Evolutionary conservation across 257 asterid species (phyloP), one percentile per base, ranked within the genome.

Genomic region (Parsonsia alboflavescens): DNA sequence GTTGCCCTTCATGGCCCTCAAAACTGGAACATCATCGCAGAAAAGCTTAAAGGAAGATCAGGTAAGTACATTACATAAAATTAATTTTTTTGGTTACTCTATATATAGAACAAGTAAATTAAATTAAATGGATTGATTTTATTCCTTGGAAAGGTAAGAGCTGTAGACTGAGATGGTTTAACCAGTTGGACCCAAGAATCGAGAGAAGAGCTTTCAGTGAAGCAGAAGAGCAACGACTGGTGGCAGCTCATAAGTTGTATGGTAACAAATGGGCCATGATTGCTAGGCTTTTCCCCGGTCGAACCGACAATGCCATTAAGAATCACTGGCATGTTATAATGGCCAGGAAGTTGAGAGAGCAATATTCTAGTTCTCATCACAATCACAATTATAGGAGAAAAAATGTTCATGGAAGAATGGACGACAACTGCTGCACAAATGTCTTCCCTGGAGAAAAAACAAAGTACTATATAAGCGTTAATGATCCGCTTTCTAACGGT

Each of bases 1-100:
- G 91, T 89, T 17, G 80, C 82, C 21, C 57, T 66, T 66, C 82
- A 82, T 42, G 94, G 91, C 28, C 94, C 94, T 6, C 90, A 84
- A 73, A 89, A 89, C 73, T 89, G 94, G 94, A 89, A 85, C 39
- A 67, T 75, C 74, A 86, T 88, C 16, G 88, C 93, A 22, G 84
- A 77, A 68, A 86, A 82, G 13, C 81, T 86, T 0, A 56, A 81
- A 63, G 91, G 90, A 70, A 80, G 94, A 85, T 87, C 91, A 64
- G 90, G 92, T 87, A 78, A 33, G 2, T 33, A 33, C 39, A 1
- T 33, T 33, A 33, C 39, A 33, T 33, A 33, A 33, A 3, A 33
- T 33, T 3, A 33, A 3, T 33, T 33, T 33, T 33, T 33, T 33
- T 3, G 1, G 39, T 1, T 33, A 33, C 39, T 3, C n/a, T n/a